A percentile compares a stretch with the other conserved stretches of the same genome.
These are phyloP conservation scores for Ophiostoma triangulosporum DNA, from an alignment of 2,329 filamentous ascomycete species.

Conservation along the genomic window DNA sequence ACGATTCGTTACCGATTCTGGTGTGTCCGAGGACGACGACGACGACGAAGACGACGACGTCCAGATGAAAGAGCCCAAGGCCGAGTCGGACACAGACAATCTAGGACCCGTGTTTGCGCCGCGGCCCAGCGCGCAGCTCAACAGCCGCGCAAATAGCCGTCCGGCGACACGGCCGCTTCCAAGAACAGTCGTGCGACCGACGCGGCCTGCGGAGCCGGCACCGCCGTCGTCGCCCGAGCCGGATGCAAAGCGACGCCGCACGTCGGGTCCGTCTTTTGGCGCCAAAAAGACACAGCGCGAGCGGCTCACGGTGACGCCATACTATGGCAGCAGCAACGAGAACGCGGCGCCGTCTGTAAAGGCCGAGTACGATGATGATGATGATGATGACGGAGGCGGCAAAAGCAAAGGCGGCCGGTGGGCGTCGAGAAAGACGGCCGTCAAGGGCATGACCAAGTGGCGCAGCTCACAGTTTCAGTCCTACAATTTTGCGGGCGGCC, in stretches of 20 bases:
- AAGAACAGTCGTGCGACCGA: not conserved
- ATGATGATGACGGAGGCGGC: constrained; percentile 10
- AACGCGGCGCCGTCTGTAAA: not conserved
- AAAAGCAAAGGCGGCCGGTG: not conserved
- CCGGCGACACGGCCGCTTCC: not conserved
- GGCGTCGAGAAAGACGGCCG: constrained; percentile 4
- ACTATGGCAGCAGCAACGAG: not conserved
- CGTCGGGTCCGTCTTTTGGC: not conserved
- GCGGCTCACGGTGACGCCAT: not conserved
- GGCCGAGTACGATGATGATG: constrained; percentile 9
- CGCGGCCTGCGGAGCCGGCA: not conserved
- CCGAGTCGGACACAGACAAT: not conserved
- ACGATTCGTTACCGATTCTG: constrained; percentile 27
- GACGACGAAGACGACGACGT: not conserved
- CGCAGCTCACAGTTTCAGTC: constrained; percentile 13
- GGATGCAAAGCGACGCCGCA: not conserved
- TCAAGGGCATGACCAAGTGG: constrained; percentile 14
- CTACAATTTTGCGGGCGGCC: constrained; percentile 10
- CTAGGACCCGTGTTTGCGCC: not conserved
- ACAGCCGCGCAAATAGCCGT: not conserved
- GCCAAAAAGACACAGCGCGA: constrained; percentile 1
- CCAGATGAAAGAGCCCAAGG: not conserved
- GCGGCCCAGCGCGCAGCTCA: not conserved
- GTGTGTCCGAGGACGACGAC: constrained; percentile 3
- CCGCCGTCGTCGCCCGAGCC: not conserved